phyloP scores from a whole-genome alignment of 257 asterid genomes.

The Henckelia pumila region DNA sequence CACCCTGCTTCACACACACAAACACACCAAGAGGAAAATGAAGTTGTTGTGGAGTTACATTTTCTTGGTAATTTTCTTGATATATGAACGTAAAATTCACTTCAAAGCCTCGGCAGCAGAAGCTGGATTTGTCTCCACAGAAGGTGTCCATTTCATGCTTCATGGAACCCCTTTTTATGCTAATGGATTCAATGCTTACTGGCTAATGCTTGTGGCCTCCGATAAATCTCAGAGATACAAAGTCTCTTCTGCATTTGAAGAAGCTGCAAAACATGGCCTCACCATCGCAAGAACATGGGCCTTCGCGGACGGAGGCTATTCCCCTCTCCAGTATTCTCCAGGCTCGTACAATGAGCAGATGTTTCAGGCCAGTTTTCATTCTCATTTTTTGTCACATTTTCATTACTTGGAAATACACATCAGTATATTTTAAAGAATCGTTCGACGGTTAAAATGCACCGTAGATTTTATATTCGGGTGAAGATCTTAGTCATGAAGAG shows the following conservation, averaged over 20 bases:
- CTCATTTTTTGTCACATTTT: not conserved
- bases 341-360: conserved; percentile 51
- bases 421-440: too few species aligned
- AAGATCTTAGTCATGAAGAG: too few species aligned
- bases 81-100: conserved; percentile 20
- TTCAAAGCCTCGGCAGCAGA: conserved; percentile 27
- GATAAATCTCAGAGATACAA: conserved; percentile 42
- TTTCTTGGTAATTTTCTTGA: conserved; percentile 25
- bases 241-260: conserved; percentile 37
- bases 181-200: conserved; percentile 64
- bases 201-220: conserved; percentile 53
- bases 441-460: too few species aligned
- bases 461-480: too few species aligned
- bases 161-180: conserved; percentile 44
- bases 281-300: conserved; percentile 63
- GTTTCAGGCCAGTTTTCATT: conserved; percentile 44
- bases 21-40: conserved; percentile 25
- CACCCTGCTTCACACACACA: not conserved
- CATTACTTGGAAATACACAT: too few species aligned
- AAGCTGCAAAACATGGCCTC: conserved; percentile 47
- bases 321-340: conserved; percentile 57
- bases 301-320: conserved; percentile 57
- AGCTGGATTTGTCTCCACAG: conserved; percentile 41
- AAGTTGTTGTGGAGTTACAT: conserved; percentile 1
- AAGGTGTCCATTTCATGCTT: conserved; percentile 41